Evolutionary conservation across 2,329 filamentous ascomycete species (phyloP).

Genomic region (Colletotrichum melonis): DNA sequence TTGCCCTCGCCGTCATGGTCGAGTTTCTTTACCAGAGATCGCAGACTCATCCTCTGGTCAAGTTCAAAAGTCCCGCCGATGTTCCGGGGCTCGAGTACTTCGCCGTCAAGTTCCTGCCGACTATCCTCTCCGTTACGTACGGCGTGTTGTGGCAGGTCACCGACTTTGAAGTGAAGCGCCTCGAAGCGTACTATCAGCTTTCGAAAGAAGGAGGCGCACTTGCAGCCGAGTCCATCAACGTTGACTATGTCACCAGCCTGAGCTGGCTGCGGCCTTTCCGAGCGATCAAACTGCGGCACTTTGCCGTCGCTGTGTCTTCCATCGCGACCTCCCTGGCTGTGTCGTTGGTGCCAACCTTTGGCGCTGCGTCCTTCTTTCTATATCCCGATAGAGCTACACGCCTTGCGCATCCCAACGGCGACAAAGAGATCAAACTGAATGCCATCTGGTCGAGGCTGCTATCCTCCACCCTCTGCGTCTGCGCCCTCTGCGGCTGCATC

Average conservation of each 20-base stretch:
- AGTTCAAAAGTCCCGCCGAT: constrained; percentile 61
- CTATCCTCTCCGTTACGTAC: constrained; percentile 69
- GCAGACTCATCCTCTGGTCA: constrained; percentile 54
- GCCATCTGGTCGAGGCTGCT: constrained; percentile 71
- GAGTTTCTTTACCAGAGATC: constrained; percentile 68
- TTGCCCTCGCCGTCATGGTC: constrained; percentile 61
- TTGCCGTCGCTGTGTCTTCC: constrained; percentile 75
- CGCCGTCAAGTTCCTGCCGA: constrained; percentile 72
- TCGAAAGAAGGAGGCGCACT: constrained; percentile 70
- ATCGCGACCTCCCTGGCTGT: constrained; percentile 73
- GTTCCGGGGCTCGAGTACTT: constrained; percentile 67
- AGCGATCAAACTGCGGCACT: constrained; percentile 72
- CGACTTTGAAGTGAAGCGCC: constrained; percentile 74
- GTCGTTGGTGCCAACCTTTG: constrained; percentile 75
- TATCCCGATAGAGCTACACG: constrained; percentile 62
- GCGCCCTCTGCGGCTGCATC: constrained; percentile 67
- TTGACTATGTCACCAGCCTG: constrained; percentile 78
- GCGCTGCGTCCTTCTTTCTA: constrained; percentile 71
- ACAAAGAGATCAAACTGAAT: constrained; percentile 68
- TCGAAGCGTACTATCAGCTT: constrained; percentile 75
- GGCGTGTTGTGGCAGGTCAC: constrained; percentile 75
- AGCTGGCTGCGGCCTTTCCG: constrained; percentile 73
- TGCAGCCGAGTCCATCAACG: constrained; percentile 75
- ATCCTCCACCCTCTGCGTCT: constrained; percentile 65
- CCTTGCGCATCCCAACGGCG: constrained; percentile 49